A percentile compares a stretch with the other conserved stretches of the same genome.
Evolutionary conservation across 73 alveolate species (phyloP).

Genomic region (Paramecium caudatum): DNA sequence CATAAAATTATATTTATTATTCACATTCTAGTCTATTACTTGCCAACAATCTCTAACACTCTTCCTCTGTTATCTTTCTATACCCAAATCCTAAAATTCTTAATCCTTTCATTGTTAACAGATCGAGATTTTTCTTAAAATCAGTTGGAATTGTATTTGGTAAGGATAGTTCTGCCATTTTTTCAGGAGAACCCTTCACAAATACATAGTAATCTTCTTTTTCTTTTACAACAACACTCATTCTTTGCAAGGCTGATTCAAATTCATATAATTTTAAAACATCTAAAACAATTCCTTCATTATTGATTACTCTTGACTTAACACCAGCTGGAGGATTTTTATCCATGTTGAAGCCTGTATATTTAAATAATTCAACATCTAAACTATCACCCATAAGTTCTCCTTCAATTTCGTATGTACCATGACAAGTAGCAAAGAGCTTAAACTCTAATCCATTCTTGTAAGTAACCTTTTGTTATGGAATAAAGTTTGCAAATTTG

Average conservation of each 20-base stretch:
- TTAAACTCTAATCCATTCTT: conserved; percentile 42
- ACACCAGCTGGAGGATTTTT: conserved; percentile 34
- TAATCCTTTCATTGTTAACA: conserved; percentile 81
- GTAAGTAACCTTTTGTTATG: neutral
- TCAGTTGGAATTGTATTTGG: conserved; percentile 81
- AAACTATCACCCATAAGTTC: conserved; percentile 74
- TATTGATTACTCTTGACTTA: neutral
- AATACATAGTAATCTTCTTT: conserved; percentile 70
- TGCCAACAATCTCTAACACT: conserved; percentile 75
- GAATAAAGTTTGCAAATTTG: neutral
- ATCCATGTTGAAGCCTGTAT: conserved; percentile 27
- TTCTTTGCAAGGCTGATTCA: conserved; percentile 70
- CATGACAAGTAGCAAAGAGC: conserved; percentile 76
- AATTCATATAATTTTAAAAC: conserved; percentile 70
- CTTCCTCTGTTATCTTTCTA: conserved; percentile 76
- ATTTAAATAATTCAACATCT: conserved; percentile 72
- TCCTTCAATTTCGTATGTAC: conserved; percentile 65
- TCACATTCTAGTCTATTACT: conserved; percentile 81
- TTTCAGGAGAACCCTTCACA: conserved; percentile 87
- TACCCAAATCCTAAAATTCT: conserved; percentile 85
- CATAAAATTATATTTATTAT: conserved; percentile 80
- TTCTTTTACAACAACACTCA: conserved; percentile 70
- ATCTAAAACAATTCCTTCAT: neutral
- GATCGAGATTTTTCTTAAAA: conserved; percentile 79
- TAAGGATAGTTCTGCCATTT: conserved; percentile 81